Percentiles rank a stretch among this genome's conserved stretches.
These are phyloP conservation scores for Penicillium malachiteum DNA, from an alignment of 495 filamentous ascomycete species.

Conservation along the genomic window DNA sequence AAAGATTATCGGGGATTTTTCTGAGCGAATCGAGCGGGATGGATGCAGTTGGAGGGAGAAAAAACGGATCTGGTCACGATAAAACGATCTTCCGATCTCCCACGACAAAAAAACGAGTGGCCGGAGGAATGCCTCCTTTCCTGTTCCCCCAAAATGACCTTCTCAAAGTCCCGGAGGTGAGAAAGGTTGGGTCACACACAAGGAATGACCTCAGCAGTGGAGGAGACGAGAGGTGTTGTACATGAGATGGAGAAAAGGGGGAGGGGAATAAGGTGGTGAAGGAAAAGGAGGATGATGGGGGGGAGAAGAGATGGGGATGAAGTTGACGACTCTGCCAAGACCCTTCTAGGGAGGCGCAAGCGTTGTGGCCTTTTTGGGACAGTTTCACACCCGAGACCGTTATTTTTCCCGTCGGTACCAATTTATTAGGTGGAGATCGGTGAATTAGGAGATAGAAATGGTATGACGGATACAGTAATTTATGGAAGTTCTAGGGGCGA, in stretches of 20 bases:
- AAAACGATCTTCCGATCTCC: conserved; percentile 7
- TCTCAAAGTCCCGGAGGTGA: conserved; percentile 28
- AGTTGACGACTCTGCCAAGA: conserved; percentile 39
- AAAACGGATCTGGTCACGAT: background rate
- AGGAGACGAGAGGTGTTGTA: conserved; percentile 23
- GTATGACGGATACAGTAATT: conserved; percentile 3
- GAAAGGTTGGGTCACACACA: conserved; percentile 29
- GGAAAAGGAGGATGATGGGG: conserved; percentile 23
- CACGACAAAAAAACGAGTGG: conserved; percentile 44
- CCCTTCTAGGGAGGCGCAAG: conserved; percentile 46
- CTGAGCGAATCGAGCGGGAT: conserved; percentile 10
- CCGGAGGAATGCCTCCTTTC: conserved; percentile 53
- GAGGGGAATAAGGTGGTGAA: conserved; percentile 3
- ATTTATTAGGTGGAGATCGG: background rate
- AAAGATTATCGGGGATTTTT: background rate
- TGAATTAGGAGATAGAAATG: background rate
- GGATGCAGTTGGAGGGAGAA: background rate
- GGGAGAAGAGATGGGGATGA: conserved; percentile 35
- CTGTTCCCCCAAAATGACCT: conserved; percentile 32
- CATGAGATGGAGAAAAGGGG: conserved; percentile 14
- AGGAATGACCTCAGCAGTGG: conserved; percentile 33
- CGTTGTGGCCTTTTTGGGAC: conserved; percentile 18
- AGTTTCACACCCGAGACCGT: conserved; percentile 27
- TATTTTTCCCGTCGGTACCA: conserved; percentile 6
- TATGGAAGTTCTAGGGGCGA: background rate